phyloP scores from a whole-genome alignment of 768 basidiomycete genomes.

The Guyanaporus albipodus region DNA sequence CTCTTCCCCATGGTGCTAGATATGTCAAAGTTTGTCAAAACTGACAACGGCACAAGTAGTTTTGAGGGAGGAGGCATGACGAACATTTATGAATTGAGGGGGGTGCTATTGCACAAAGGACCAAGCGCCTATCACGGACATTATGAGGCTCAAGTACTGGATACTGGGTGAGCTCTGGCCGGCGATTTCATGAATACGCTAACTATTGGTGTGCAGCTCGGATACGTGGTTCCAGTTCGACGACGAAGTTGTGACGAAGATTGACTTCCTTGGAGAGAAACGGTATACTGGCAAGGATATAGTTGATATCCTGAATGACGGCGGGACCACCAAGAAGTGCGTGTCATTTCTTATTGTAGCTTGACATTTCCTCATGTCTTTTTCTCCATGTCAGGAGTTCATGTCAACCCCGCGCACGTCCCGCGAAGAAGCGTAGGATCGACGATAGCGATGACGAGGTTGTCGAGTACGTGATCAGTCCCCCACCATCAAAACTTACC shows the following conservation, averaged over 20 bases:
- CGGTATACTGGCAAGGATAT: slow-evolving; percentile 29
- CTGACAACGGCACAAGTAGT: slow-evolving; percentile 24
- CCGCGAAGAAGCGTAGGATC: slow-evolving; percentile 47
- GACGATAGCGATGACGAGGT: slow-evolving; percentile 58
- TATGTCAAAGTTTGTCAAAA: slow-evolving; percentile 61
- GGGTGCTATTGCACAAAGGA: slow-evolving; percentile 86
- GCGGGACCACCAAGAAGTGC: slow-evolving; percentile 27
- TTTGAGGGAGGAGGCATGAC: slow-evolving; percentile 15
- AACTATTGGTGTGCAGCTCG: slow-evolving; percentile 38
- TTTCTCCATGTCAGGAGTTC: slow-evolving; percentile 15
- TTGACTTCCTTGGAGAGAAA: slow-evolving; percentile 51
- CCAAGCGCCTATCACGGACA: slow-evolving; percentile 89
- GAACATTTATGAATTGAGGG: slow-evolving; percentile 75
- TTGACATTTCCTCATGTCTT: slow-evolving; percentile 1
- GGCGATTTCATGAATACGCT: background rate
- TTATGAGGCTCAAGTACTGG: slow-evolving; percentile 83
- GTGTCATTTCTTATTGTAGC: slow-evolving; percentile 5
- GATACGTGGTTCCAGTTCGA: slow-evolving; percentile 89
- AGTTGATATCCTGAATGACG: slow-evolving; percentile 25
- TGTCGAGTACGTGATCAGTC: slow-evolving; percentile 25
- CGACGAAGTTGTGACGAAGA: slow-evolving; percentile 76
- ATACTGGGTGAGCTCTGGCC: slow-evolving; percentile 50
- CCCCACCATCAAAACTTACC: slow-evolving; percentile 12
- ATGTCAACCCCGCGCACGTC: slow-evolving; percentile 35
- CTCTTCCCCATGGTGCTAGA: slow-evolving; percentile 72